These are phyloP conservation scores for Naganishia cerealis DNA, from an alignment of 1,284 basidiomycete species.

Conservation along the genomic window DNA sequence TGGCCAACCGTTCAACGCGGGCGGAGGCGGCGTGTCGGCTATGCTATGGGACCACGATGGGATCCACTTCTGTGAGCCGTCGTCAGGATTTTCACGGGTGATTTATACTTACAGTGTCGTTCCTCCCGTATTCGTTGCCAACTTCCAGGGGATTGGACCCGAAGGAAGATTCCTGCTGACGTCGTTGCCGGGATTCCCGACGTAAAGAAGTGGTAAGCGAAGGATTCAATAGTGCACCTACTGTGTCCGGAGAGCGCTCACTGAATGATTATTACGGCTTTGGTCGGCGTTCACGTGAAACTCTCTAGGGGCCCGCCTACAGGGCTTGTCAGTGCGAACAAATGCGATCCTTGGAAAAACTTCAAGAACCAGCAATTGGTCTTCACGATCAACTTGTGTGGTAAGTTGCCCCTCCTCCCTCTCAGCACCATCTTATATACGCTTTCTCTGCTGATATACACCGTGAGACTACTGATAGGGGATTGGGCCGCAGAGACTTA, in stretches of 20 bases:
- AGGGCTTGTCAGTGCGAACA: slow-evolving; percentile 64
- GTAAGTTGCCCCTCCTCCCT: slow-evolving; percentile 35
- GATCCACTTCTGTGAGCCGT: slow-evolving; percentile 65
- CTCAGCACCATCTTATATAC: neutral
- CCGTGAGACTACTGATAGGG: slow-evolving; percentile 50
- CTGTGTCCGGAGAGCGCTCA: too few relatives aligned
- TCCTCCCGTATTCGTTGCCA: neutral
- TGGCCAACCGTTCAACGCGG: slow-evolving; percentile 68
- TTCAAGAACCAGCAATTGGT: slow-evolving; percentile 70
- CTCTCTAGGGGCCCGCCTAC: slow-evolving; percentile 60
- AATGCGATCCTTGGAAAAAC: slow-evolving; percentile 66
- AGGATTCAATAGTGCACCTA: too few relatives aligned
- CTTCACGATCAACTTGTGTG: slow-evolving; percentile 63
- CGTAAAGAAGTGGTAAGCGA: neutral
- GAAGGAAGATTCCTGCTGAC: slow-evolving; percentile 67
- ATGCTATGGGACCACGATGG: slow-evolving; percentile 68
- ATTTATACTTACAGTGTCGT: neutral
- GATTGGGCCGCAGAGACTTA: slow-evolving; percentile 68
- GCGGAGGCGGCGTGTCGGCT: slow-evolving; percentile 71
- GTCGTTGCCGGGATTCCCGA: slow-evolving; percentile 16
- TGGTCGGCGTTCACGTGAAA: neutral
- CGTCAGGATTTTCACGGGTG: too few relatives aligned
- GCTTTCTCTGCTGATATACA: slow-evolving; percentile 51
- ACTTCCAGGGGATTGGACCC: slow-evolving; percentile 63
- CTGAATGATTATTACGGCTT: neutral